A percentile compares a stretch with the other conserved stretches of the same genome.
These are phyloP conservation scores for Backusella australiensis DNA, from an alignment of 192 early-diverging fungal species.

Conservation along the genomic window DNA sequence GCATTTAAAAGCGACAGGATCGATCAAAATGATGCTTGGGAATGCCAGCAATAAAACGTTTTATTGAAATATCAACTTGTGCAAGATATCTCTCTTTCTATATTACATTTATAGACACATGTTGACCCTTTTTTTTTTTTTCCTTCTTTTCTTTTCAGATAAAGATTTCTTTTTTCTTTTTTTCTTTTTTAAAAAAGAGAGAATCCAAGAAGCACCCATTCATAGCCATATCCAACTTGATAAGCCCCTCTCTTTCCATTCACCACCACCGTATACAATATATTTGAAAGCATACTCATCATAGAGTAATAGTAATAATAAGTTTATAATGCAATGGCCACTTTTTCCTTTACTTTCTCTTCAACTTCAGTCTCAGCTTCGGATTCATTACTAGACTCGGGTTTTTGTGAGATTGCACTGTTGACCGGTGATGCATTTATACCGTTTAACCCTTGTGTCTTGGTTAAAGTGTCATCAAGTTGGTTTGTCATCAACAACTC, in stretches of 20 bases:
- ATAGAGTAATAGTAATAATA: too few relatives aligned
- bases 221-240: too few relatives aligned
- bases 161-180: background rate
- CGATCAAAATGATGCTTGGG: too few relatives aligned
- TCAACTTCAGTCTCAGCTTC: background rate
- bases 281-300: too few relatives aligned
- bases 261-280: too few relatives aligned
- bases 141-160: background rate
- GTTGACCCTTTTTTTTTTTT: too few relatives aligned
- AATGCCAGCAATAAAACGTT: background rate
- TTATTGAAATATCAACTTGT: background rate
- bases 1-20: too few relatives aligned
- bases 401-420: background rate
- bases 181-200: too few relatives aligned
- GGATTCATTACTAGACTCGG: background rate
- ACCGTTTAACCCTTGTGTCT: background rate
- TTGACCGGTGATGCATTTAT: background rate
- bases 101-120: too few relatives aligned
- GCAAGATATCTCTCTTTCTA: too few relatives aligned
- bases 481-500: background rate
- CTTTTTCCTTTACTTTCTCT: background rate
- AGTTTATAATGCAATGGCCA: background rate
- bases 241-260: too few relatives aligned
- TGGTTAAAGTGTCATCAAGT: background rate
- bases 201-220: too few relatives aligned